Evolutionary conservation across 768 basidiomycete genomes (phyloP), one percentile per base, ranked within the genome.

Genomic region (Suillus tomentosus): DNA sequence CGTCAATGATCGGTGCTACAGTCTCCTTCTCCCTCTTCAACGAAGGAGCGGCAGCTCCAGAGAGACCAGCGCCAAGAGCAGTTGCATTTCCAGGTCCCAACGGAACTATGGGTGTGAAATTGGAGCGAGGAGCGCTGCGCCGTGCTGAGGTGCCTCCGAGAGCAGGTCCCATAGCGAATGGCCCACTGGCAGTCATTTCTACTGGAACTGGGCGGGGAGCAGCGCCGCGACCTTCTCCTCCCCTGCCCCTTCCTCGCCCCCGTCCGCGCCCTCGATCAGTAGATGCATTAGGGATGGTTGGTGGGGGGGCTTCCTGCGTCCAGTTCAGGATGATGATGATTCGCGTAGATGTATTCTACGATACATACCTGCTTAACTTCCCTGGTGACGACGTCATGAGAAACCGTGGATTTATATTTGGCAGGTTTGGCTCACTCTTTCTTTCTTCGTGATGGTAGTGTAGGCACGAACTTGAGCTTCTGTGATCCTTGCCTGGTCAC

Each of bases 151-250:
- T 81, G 37, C 89, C 88, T 10, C 84, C 84, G 68, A 91, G 80
- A 27, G 90, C 82, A 40, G 92, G 92, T 24, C 92, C 92, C 87
- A 94, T 88, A 22, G 92, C 91, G 69, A 94, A 94, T 15, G 92
- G 92, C 4, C 92, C 92, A 70, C 90, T 92, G 1, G 92, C 92
- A 19, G 85, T 89, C 92, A 94, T 92, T 77, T 91, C 88, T 8
- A 79, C 79, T 2, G 83, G 76, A 55, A 87, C 78, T 0, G 82
- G 83, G 34, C 77, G 71, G 17, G 80, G 85, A 67, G 76, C 70
- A 0, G 76, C 68, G 4, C 79, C 84, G 50, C 83, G 84, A 40
- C 83, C 76, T 55, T 85, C 87, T 13, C 82, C 75, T n/a, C 86
- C 85, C 61, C 83, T 72, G 8, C 87, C 85, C 45, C 80, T 77